Evolutionary conservation across 2,329 filamentous ascomycete genomes (phyloP), one percentile per base, ranked within the genome.

Genomic region (Aspergillus persii): DNA sequence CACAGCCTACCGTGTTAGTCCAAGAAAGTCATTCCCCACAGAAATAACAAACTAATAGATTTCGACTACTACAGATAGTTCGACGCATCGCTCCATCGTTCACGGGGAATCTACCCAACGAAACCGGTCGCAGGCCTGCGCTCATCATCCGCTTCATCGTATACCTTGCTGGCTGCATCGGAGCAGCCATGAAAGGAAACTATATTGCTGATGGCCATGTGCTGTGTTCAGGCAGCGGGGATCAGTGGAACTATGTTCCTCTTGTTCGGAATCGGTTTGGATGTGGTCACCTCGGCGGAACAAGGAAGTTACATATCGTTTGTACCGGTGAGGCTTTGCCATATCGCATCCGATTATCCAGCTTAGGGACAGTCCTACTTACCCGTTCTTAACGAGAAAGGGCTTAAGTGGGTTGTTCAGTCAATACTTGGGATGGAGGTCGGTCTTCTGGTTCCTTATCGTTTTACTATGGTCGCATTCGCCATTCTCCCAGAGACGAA

Each of bases 381-480:
- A 23, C 18, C 18, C 18, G 18, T 23, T 23, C 18, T 23, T 23
- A 23, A 23, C 18, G 18, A 23, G 18, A 23, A 23, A 23, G 18
- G 18, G 18, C 18, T 23, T 23, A 23, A 88, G 89, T 15, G 89
- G 88, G 0, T 63, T 90, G 0, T 72, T 91, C 29, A 81, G 82
- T n/a, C 79, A 89, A 65, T 88, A 83, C 63, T 79, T 89, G 0
- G 84, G 85, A 23, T 90, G 88, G 87, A 78, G 67, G 15, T 68
- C 66, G 56, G 85, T 89, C 56, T 90, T 90, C 68, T 90, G 87
- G 87, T 89, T 89, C 68, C 80, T 88, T 47, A 78, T 83, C 47
- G 87, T 90, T 46, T 76, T 75, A 4, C 67, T 74, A 0, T 72
- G 3, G 71, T 76, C 0, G 86, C 83, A 70, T 75, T 89, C 39